phyloP scores from a whole-genome alignment of 306 rosid species.

The Datisca glomerata region DNA sequence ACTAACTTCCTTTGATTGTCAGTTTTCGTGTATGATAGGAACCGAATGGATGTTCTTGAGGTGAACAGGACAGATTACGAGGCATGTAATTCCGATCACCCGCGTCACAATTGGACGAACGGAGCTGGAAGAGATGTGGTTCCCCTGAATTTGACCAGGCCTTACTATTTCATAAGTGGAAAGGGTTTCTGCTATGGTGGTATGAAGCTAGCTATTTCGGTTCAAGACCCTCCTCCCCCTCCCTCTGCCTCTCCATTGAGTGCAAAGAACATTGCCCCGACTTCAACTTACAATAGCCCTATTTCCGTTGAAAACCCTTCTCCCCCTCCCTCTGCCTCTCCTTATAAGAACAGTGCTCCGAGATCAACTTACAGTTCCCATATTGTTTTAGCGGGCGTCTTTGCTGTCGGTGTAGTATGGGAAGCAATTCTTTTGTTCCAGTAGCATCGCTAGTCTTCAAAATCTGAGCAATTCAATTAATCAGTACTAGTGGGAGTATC shows the following conservation, averaged over 20 bases:
- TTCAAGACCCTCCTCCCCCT: constrained; percentile 69
- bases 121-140: constrained; percentile 96
- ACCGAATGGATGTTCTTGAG: constrained; percentile 68
- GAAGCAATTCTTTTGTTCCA: no score
- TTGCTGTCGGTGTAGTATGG: no score
- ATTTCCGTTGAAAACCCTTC: no score
- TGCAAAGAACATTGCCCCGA: constrained; percentile 19
- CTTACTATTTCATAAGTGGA: constrained; percentile 68
- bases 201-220: constrained; percentile 64
- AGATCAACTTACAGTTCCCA: constrained; percentile 15
- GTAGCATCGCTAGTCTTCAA: no score
- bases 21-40: constrained; percentile 92
- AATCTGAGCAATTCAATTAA: no score
- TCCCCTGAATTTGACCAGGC: constrained; percentile 64
- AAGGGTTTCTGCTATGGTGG: constrained; percentile 85
- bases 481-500: no score
- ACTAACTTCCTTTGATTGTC: constrained; percentile 7
- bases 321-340: no score
- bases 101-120: constrained; percentile 62
- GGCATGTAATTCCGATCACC: constrained; percentile 54
- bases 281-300: constrained; percentile 16
- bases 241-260: constrained; percentile 28
- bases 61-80: constrained; percentile 85
- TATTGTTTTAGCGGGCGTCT: no score
- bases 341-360: constrained; percentile 25